Percentiles rank a stretch among this genome's conserved stretches.
Conservation (phyloP, 1,284 basidiomycete species). For the Naganishia sp. region DNA sequence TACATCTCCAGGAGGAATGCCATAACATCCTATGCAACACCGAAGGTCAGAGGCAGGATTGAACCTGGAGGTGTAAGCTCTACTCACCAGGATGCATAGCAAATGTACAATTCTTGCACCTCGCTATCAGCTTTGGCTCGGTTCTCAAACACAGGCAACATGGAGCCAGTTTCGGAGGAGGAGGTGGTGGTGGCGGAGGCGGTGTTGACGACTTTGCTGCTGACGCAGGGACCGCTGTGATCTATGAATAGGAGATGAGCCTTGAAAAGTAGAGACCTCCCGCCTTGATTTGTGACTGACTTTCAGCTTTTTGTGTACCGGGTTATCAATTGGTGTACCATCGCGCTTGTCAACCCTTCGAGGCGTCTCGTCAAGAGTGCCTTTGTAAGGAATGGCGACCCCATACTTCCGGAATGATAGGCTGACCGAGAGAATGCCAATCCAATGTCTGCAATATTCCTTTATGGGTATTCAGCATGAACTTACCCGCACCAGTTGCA, state of each 20-base stretch:
- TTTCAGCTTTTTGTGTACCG: slow-evolving; percentile 66
- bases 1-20: slow-evolving; percentile 62
- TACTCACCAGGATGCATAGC: slow-evolving; percentile 69
- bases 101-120: slow-evolving; percentile 75
- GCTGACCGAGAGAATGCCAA: neutral
- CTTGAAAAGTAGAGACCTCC: no score
- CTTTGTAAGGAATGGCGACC: slow-evolving; percentile 54
- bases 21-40: slow-evolving; percentile 64
- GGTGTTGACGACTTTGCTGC: slow-evolving; percentile 24
- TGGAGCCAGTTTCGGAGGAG: slow-evolving; percentile 62
- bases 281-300: slow-evolving; percentile 53
- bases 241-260: no score
- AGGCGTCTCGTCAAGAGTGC: slow-evolving; percentile 21
- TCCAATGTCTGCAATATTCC: neutral
- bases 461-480: slow-evolving; percentile 52
- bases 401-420: slow-evolving; percentile 80
- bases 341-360: slow-evolving; percentile 66
- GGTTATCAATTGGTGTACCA: slow-evolving; percentile 68
- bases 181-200: slow-evolving; percentile 43
- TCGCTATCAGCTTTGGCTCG: slow-evolving; percentile 74
- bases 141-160: slow-evolving; percentile 74
- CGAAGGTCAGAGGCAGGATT: no score
- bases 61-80: slow-evolving; percentile 8
- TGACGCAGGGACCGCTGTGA: neutral
- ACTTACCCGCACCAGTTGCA: slow-evolving; percentile 72